These are phyloP conservation scores for Piromyces sp. DNA, from an alignment of 192 early-diverging fungal species.

Conservation along the genomic window DNA sequence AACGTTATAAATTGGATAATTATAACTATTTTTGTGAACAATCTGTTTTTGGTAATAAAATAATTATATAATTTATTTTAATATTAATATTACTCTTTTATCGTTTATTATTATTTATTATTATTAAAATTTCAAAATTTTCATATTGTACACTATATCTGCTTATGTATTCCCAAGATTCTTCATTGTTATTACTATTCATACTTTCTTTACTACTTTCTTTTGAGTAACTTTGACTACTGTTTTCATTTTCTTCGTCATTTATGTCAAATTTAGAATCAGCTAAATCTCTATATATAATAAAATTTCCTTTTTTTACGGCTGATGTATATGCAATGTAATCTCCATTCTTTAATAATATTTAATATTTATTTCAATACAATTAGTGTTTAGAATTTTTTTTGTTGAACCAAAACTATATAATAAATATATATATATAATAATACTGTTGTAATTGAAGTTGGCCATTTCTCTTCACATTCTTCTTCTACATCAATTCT, in stretches of 20 bases:
- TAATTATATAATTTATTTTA: no score
- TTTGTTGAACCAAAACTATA: no score
- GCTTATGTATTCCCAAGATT: not conserved
- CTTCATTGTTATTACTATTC: not conserved
- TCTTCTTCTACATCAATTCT: not conserved
- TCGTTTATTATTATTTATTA: no score
- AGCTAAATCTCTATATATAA: not conserved
- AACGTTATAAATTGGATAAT: not conserved
- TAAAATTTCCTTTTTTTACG: not conserved
- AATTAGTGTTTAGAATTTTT: no score
- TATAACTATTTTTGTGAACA: not conserved
- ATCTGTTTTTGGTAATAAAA: not conserved
- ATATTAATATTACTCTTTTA: no score
- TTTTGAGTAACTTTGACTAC: not conserved
- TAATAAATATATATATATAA: no score
- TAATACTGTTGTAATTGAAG: not conserved
- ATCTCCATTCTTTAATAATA: not conserved
- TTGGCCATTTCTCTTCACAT: not conserved
- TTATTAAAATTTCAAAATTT: no score
- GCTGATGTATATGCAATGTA: not conserved
- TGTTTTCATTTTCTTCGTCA: not conserved
- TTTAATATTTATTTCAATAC: not conserved
- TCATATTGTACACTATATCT: not conserved
- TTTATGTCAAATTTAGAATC: not conserved
- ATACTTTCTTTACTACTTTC: not conserved